Conservation (phyloP, 2,329 filamentous ascomycete genomes). For the Aureobasidium sp. region DNA sequence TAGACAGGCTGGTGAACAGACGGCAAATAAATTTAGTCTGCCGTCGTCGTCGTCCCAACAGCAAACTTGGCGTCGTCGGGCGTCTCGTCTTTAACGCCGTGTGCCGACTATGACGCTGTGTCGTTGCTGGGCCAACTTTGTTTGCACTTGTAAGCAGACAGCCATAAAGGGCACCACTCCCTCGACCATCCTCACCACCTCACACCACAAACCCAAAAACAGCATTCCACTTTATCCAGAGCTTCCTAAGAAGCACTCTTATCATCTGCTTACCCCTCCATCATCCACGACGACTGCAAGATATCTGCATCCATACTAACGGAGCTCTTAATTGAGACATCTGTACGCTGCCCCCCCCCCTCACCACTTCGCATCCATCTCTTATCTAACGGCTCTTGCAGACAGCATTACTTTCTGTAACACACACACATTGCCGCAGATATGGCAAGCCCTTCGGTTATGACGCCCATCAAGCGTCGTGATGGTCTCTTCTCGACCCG, state of each 20-base stretch:
- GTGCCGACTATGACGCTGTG: not conserved
- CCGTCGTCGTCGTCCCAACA: constrained; percentile 1
- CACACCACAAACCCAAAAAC: constrained; percentile 13
- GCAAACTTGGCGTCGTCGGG: constrained; percentile 1
- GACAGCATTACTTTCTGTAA: constrained; percentile 14
- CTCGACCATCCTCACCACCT: constrained; percentile 18
- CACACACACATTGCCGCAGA: not conserved
- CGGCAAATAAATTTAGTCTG: not conserved
- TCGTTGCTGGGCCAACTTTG: constrained; percentile 11
- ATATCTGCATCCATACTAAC: constrained; percentile 29
- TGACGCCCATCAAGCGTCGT: constrained; percentile 92
- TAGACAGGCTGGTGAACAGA: not conserved
- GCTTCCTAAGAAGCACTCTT: constrained; percentile 21
- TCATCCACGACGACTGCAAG: constrained; percentile 25
- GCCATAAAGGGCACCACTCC: constrained; percentile 11
- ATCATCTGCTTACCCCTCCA: constrained; percentile 18
- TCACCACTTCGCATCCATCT: not conserved
- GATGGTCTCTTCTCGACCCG: constrained; percentile 84
- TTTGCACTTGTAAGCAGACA: constrained; percentile 13
- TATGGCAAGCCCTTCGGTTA: constrained; percentile 78
- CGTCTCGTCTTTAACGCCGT: constrained; percentile 1
- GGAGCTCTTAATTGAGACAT: constrained; percentile 31
- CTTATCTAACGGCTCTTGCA: constrained; percentile 20
- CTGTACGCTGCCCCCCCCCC: constrained; percentile 14
- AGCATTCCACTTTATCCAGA: constrained; percentile 13